Base-by-base conservation (phyloP, 148 eudicot genomes). In the Chenopodium quinoa region DNA sequence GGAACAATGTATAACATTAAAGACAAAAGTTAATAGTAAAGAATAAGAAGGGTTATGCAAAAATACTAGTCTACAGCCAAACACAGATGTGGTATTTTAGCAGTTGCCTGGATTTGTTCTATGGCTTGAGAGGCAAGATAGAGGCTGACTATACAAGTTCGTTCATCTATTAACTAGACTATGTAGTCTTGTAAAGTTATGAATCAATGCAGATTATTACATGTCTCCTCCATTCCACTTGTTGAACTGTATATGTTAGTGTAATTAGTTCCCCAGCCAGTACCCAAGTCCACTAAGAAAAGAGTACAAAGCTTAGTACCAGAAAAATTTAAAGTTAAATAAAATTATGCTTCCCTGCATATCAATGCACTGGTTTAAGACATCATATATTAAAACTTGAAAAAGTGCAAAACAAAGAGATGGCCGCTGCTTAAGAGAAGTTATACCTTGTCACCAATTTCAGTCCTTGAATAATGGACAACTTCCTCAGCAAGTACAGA, bases 391-490 rank as follows among this genome's bases (percentile, higher is more conserved):
- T 29, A 63, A 74, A 52, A 34, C n/a, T 25, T 72, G 32, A 72
- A 11, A 73, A 19, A 9, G 54, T 63, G 65, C 31, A 73, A 73
- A 48, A n/a, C 19, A 23, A 23, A 47, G 23, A 37, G 34, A 31
- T 9, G 32, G 56, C 31, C 40, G 50, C 77, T 13, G 40, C 37
- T 74, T 25, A 12, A 14, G 2, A 16, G 7, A 13, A 13, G 56
- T 37, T 44, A 65, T 52, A 62, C 87, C 87, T 85, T 81, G 66
- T 71, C 76, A 74, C 78, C 72, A 16, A 32, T 72, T 62, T 82
- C 80, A 71, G 79, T 74, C 73, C 40, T 85, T 20, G 76, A 47
- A 64, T 27, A 20, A 14, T 80, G 81, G 65, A 76, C 81, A 34
- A 25, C 71, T 71, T 83, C 75, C 64, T 82, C 83, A 75, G 80